These are phyloP conservation scores for Furcasterigmium sp. DNA, from an alignment of 2,329 filamentous ascomycete genomes.

Conservation along the genomic window DNA sequence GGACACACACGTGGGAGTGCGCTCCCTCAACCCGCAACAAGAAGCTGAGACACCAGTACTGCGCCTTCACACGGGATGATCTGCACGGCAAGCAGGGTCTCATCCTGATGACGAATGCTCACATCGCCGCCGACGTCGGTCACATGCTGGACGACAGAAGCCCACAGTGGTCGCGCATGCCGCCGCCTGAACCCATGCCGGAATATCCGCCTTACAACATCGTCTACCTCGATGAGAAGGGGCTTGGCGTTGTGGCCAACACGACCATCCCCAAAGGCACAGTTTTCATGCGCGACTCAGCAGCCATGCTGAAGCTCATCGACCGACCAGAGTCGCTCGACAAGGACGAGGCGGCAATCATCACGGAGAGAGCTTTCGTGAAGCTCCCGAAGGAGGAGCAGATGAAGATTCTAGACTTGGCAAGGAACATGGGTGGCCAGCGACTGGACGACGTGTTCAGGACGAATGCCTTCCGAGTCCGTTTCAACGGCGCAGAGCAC, in stretches of 20 bases:
- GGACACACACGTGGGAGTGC: constrained; percentile 11
- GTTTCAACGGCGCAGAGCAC: constrained; percentile 14
- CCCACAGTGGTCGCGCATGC: background rate
- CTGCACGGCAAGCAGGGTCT: constrained; percentile 8
- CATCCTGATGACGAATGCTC: constrained; percentile 7
- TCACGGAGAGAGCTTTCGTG: constrained; percentile 21
- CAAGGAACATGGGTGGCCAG: constrained; percentile 22
- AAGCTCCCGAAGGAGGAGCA: constrained; percentile 16
- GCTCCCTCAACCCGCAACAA: background rate
- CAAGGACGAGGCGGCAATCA: constrained; percentile 13
- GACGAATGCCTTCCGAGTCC: constrained; percentile 26
- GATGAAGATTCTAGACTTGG: constrained; percentile 18
- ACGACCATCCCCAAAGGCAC: constrained; percentile 22
- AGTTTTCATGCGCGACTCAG: constrained; percentile 22
- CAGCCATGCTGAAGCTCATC: constrained; percentile 18
- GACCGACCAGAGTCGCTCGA: constrained; percentile 15
- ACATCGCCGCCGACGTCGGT: constrained; percentile 6
- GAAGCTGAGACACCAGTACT: background rate
- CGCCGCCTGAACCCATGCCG: background rate
- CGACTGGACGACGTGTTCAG: constrained; percentile 24
- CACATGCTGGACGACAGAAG: constrained; percentile 5
- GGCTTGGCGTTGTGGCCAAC: constrained; percentile 23
- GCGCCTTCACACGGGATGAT: constrained; percentile 10
- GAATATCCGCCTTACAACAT: constrained; percentile 16
- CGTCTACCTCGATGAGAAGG: constrained; percentile 20